Conservation (phyloP, 2,329 filamentous ascomycete genomes). For the Pseudogymnoascus destructans region DNA sequence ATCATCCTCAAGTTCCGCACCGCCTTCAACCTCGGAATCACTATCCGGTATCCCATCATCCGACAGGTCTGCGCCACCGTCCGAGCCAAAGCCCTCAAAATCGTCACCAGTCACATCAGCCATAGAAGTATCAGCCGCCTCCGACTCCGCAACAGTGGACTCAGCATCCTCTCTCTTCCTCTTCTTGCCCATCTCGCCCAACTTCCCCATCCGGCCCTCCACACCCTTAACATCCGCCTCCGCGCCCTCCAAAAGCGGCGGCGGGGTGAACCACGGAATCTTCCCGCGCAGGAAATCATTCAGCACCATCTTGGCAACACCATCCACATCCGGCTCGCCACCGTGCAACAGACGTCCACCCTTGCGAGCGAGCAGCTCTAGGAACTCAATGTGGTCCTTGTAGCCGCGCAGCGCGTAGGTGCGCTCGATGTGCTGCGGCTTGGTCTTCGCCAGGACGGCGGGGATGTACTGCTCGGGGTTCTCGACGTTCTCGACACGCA, state of each 20-base stretch:
- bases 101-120: constrained; percentile 25
- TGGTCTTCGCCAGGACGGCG: constrained; percentile 66
- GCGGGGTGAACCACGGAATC: constrained; percentile 88
- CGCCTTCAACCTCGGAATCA: constrained; percentile 23
- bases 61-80: constrained; percentile 24
- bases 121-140: constrained; percentile 26
- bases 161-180: constrained; percentile 49
- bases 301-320: constrained; percentile 90
- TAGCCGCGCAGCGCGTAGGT: constrained; percentile 83
- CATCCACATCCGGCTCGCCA: constrained; percentile 89
- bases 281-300: constrained; percentile 94
- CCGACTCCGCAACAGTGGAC: constrained; percentile 29
- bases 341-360: constrained; percentile 75
- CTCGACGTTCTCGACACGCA: constrained; percentile 89
- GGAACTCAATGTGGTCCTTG: constrained; percentile 63
- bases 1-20: constrained; percentile 23
- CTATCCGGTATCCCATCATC: constrained; percentile 28
- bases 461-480: constrained; percentile 93
- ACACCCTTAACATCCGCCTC: constrained; percentile 38
- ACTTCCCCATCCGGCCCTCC: constrained; percentile 61
- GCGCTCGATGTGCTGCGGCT: constrained; percentile 76
- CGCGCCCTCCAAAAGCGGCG: constrained; percentile 45
- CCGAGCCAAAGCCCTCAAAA: constrained; percentile 38
- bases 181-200: constrained; percentile 81
- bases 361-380: constrained; percentile 79